Base-by-base conservation (phyloP, 1,284 basidiomycete species). In the Ustilago vetiveriae region DNA sequence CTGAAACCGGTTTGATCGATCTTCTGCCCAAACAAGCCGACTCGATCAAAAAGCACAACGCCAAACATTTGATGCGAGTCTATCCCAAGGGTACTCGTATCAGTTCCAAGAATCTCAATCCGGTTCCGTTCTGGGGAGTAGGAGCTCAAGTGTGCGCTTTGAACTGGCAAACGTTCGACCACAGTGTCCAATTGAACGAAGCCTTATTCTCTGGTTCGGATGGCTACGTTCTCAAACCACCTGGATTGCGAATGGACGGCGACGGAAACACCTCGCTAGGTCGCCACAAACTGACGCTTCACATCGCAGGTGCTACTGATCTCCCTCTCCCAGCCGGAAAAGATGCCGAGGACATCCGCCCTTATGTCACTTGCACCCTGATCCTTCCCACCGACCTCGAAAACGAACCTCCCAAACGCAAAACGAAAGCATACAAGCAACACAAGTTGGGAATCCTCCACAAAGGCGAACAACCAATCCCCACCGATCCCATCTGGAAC, bases 41-140 rank as follows among this genome's bases (percentile, higher is more conserved):
- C 54, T 35, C 40, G 2, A 65, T 78, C 3, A 41, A 85, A 46
- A 67, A 78, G 39, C 84, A 87, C 78, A 84, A 85, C 10, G 79
- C 81, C 10, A 60, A 74, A 14, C 84, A 87, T 62, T 83, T 88
- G 13, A 85, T 87, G 23, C 85, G 88, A 16, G 85, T 88, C 38
- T 89, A 85, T 64, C 88, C 88, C 9, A 83, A 85, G 26, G 88
- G 88, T 2, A 85, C 86, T 6, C 85, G 88, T 14, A 85, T 89
- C 47, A 62, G 57, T 42, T 69, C 68, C 21, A 66, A 69, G 37
- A 76, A 76, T 42, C 55, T 76, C 36, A 74, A 72, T 41, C 74
- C 74, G 0, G 72, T 74, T 1, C 74, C 74, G n/a, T 86, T 87
- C 73, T 89, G 88, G 88, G 83, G 85, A 0, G 64, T 71, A 2